Base-by-base conservation (phyloP, 1,284 basidiomycete species). In the Ceratobasidium sp. region DNA sequence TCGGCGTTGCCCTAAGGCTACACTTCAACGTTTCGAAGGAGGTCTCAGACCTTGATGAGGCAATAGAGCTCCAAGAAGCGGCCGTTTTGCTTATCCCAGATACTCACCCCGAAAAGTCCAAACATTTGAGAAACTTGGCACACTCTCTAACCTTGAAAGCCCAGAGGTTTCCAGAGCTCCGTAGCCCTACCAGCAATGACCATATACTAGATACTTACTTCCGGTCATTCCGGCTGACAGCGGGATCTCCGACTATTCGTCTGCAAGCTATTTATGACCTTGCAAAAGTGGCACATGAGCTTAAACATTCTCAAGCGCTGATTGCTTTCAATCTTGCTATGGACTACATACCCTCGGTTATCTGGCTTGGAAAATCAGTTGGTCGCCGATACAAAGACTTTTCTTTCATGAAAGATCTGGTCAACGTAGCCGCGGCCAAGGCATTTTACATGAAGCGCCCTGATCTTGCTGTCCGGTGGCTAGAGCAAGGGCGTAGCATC, bases 401-500 rank as follows among this genome's bases (percentile, higher is more conserved):
- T 3, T 33, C 33, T 1, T 9, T 15, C 9, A n/a, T 77, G 1
- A 33, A 50, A 52, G 33, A 28, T 10, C 26, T 54, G n/a, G 28
- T 62, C 40, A 33, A 26, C 7, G 44, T 68, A 38, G 74, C 74
- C 4, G 74, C 64, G 0, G 64, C 74, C 20, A 15, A 5, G 20
- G 74, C 62, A 15, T 69, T 77, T 23, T 6, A 20, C 40, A 28
- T 38, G 50, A 9, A n/a, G 15, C 12, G 68, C 12, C 40, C 15
- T 13, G 74, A 54, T 10, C 26, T 66, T 5, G 83, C 83, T 12
- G 40, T 83, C 23, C 83, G 83, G 68, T 81, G 81, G 71, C 65
- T 83, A 1, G 83, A 83, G 69, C 28, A 81, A 73, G 83, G 83
- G 13, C 81, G 84, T 13, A 81, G 81, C 38, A 73, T 84, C 7